Evolutionary conservation across 2,329 filamentous ascomycete species (phyloP), one percentile per base, ranked within the genome.

Genomic region (Fusarium stilboides): DNA sequence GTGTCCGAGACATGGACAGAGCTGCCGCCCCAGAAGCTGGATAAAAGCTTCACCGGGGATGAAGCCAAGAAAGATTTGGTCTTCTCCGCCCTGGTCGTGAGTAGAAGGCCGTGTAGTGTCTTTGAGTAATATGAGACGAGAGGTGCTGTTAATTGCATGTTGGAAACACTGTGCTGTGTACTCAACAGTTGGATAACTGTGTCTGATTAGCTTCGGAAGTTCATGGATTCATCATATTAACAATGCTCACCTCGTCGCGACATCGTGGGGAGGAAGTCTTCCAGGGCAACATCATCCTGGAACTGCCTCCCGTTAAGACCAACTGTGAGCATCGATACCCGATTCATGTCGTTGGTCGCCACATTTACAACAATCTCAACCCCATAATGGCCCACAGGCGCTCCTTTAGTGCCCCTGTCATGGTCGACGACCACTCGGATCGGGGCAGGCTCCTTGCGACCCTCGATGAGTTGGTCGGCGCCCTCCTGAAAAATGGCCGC

Each of bases 1-100:
- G 74, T 61, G 6, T 78, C 77, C 12, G 71, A 57, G 3, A 69
- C 81, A 65, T 83, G 85, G 52, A 81, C 83, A 34, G 84, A 85
- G 57, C 85, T 87, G 24, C 89, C 88, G 34, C 89, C 87, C 73
- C 97, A 89, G 55, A 98, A 88, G 75, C 87, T 97, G 0, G 94
- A 97, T 17, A 98, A 84, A 75, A 97, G 86, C 78, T 98, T 98
- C 47, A 97, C 93, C 0, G 95, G 94, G 1, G 94, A 98, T n/a
- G 91, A 88, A 6, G 90, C 89, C 12, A 95, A 86, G 75, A 93
- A 92, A 1, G 89, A 90, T 56, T 87, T 87, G 13, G 88, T 87
- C 77, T 88, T 92, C 74, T 90, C 88, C 1, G 87, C 85, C 40
- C 90, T 87, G 33, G 88, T 83, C 20, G 88, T 83, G 40, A 92